Percentiles rank a stretch among this genome's conserved stretches.
phyloP scores from a whole-genome alignment of 129 eudicot genomes.

The Ambrosia artemisiifolia region DNA sequence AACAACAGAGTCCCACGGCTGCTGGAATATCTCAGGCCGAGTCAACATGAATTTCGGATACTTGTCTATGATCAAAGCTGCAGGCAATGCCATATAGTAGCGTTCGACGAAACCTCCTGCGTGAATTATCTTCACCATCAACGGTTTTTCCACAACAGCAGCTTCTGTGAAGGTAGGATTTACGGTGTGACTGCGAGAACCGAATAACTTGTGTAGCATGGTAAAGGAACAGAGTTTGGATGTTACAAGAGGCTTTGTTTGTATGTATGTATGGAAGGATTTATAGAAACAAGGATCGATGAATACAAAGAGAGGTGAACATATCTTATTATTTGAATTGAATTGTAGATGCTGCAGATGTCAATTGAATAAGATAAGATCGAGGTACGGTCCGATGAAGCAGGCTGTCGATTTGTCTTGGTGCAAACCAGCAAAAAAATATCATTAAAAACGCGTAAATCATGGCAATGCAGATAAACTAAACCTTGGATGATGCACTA shows the following conservation, averaged over 20 bases:
- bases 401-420: slow-evolving; percentile 38
- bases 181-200: not conserved
- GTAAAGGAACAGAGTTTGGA: not conserved
- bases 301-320: slow-evolving; percentile 18
- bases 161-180: not conserved
- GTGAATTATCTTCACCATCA: slow-evolving; percentile 61
- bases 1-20: slow-evolving; percentile 65
- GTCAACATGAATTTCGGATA: slow-evolving; percentile 52
- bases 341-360: slow-evolving; percentile 11
- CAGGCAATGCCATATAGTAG: slow-evolving; percentile 74
- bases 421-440: slow-evolving; percentile 8
- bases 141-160: slow-evolving; percentile 14
- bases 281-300: slow-evolving; percentile 30
- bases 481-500: too few species aligned
- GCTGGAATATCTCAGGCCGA: slow-evolving; percentile 54
- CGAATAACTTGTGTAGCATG: slow-evolving; percentile 54
- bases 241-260: not conserved
- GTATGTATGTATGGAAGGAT: not conserved
- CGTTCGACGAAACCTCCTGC: slow-evolving; percentile 54
- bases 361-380: slow-evolving; percentile 17
- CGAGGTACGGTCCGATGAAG: slow-evolving; percentile 30
- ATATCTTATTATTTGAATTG: not conserved
- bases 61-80: slow-evolving; percentile 50
- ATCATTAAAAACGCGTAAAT: not conserved
- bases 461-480: too few species aligned